phyloP scores from a whole-genome alignment of 1,284 basidiomycete species.

The Puccinia horiana region DNA sequence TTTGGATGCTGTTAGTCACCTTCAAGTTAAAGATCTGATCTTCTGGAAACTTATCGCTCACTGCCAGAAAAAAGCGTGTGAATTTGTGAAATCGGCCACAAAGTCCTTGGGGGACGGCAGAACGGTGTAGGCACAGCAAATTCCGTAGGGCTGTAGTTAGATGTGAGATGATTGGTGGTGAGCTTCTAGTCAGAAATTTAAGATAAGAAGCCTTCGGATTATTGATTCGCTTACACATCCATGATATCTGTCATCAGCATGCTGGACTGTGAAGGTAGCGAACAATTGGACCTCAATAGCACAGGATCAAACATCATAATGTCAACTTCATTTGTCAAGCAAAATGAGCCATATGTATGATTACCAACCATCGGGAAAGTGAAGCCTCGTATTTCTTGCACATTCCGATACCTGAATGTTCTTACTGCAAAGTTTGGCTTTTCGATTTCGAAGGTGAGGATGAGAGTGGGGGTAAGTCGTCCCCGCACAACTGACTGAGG shows the following conservation, averaged over 20 bases:
- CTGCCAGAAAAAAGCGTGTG: conserved; percentile 40
- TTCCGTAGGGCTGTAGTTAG: conserved; percentile 20
- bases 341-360: background rate
- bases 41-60: background rate
- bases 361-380: conserved; percentile 15
- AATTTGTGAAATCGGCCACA: conserved; percentile 27
- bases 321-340: background rate
- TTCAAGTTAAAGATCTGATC: background rate
- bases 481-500: background rate
- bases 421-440: background rate
- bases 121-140: conserved; percentile 37
- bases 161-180: background rate
- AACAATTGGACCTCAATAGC: conserved; percentile 37
- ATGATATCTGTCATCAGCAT: conserved; percentile 29
- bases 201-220: background rate
- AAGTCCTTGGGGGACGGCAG: conserved; percentile 11
- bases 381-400: conserved; percentile 15
- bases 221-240: conserved; percentile 28
- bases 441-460: background rate
- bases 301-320: background rate
- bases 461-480: background rate
- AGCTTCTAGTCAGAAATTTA: background rate
- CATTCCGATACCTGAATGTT: conserved; percentile 26
- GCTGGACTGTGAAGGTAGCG: conserved; percentile 23
- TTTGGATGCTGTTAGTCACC: background rate